phyloP scores from a whole-genome alignment of 2,329 filamentous ascomycete species.

The Chrysosporium keratinophilum region DNA sequence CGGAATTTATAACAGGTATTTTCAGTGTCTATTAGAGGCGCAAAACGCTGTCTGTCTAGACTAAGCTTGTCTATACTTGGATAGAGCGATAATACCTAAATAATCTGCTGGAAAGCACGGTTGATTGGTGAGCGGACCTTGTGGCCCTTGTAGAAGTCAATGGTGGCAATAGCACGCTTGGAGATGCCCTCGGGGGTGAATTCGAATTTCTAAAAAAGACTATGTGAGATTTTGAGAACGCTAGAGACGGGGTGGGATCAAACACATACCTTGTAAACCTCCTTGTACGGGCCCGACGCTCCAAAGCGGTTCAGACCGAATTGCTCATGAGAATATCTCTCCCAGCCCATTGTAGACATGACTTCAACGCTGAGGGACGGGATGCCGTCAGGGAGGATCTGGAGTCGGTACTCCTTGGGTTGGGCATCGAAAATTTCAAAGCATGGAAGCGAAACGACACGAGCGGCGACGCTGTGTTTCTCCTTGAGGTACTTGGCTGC shows the following conservation, averaged over 20 bases:
- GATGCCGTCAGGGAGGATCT: slow-evolving; percentile 85
- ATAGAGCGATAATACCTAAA: slow-evolving; percentile 46
- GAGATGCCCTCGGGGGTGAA: slow-evolving; percentile 94
- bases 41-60: not conserved
- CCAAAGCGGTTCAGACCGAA: slow-evolving; percentile 99
- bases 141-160: slow-evolving; percentile 96
- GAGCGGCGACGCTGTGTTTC: slow-evolving; percentile 75
- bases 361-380: slow-evolving; percentile 89
- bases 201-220: slow-evolving; percentile 72
- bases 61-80: not conserved
- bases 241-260: not conserved
- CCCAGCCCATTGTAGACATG: slow-evolving; percentile 96
- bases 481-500: slow-evolving; percentile 84
- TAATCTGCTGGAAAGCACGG: slow-evolving; percentile 93
- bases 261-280: slow-evolving; percentile 77
- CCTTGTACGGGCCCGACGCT: slow-evolving; percentile 92
- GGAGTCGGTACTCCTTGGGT: slow-evolving; percentile 87
- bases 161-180: slow-evolving; percentile 84
- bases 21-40: not conserved
- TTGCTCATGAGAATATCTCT: slow-evolving; percentile 98
- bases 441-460: slow-evolving; percentile 92
- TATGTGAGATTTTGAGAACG: not conserved
- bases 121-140: slow-evolving; percentile 92
- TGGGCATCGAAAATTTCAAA: slow-evolving; percentile 94
- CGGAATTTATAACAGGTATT: not conserved